Percentiles rank a stretch among this genome's conserved stretches.
Evolutionary conservation across 768 basidiomycete species (phyloP).

Genomic region (Termitomyces sp.): DNA sequence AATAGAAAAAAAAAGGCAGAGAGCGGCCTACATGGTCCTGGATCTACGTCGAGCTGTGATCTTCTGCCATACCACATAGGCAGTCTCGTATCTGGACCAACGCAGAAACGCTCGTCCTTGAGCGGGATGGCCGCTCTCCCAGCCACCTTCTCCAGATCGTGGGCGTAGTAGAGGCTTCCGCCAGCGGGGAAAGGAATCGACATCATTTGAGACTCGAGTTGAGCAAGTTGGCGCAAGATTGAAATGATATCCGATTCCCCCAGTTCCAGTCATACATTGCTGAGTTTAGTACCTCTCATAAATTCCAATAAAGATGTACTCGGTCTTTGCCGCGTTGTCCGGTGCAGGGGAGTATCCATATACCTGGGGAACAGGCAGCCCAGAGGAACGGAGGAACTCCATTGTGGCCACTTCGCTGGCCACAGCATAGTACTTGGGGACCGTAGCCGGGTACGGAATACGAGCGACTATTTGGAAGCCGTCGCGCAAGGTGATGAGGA

Average conservation of each 20-base stretch:
- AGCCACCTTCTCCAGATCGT: not conserved
- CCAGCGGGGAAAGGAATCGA: not conserved
- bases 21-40: not conserved
- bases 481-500: too few relatives aligned
- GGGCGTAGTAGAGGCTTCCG: not conserved
- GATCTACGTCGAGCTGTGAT: conserved; percentile 3
- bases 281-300: not conserved
- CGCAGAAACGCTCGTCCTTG: not conserved
- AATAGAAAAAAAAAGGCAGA: not conserved
- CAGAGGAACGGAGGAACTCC: conserved; percentile 23
- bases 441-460: conserved; percentile 37
- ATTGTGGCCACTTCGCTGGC: conserved; percentile 51
- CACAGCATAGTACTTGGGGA: conserved; percentile 35
- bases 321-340: not conserved
- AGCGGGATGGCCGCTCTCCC: not conserved
- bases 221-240: not conserved
- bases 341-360: not conserved
- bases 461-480: too few relatives aligned
- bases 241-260: not conserved
- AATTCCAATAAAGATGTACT: not conserved
- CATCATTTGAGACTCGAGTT: not conserved
- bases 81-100: not conserved
- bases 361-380: not conserved
- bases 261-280: not conserved
- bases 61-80: conserved; percentile 4